Percentiles rank a stretch among this genome's conserved stretches.
Evolutionary conservation across 768 basidiomycete genomes (phyloP).

Genomic region (Daedaleopsis nitida): DNA sequence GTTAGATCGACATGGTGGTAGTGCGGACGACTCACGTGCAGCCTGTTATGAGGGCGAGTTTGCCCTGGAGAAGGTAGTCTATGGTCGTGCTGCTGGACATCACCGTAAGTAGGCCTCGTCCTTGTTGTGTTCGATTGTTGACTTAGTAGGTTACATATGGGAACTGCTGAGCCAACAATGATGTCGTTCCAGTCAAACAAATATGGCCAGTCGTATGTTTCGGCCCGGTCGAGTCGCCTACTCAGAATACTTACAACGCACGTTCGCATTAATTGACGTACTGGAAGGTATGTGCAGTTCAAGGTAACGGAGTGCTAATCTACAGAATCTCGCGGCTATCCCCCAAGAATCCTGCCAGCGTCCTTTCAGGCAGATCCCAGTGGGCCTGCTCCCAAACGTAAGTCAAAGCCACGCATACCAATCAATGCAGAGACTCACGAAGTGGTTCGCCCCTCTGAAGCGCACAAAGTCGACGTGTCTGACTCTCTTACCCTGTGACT

Average conservation of each 20-base stretch:
- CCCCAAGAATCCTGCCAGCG: conserved; percentile 7
- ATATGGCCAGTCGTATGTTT: not conserved
- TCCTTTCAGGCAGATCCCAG: conserved; percentile 21
- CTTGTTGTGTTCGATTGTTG: too few relatives aligned
- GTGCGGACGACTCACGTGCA: conserved; percentile 34
- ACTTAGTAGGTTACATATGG: too few relatives aligned
- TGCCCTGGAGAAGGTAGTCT: conserved; percentile 28
- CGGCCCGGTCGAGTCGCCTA: too few relatives aligned
- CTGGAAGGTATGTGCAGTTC: too few relatives aligned
- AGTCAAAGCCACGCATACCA: not conserved
- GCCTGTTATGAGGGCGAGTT: conserved; percentile 40
- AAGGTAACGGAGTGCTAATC: too few relatives aligned
- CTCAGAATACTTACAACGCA: too few relatives aligned
- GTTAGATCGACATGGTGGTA: not conserved
- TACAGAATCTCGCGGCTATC: too few relatives aligned
- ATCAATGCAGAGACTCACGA: conserved; percentile 12
- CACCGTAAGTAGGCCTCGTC: not conserved
- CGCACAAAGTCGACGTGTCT: conserved; percentile 1
- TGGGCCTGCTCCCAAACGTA: conserved; percentile 9
- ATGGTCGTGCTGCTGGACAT: not conserved
- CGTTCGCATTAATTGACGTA: too few relatives aligned
- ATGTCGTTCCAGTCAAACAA: not conserved
- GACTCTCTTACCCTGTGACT: not conserved
- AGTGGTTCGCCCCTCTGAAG: conserved; percentile 18
- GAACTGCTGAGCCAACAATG: not conserved